Evolutionary conservation across 306 rosid genomes (phyloP), one percentile per base, ranked within the genome.

Genomic region (Glycine soja): DNA sequence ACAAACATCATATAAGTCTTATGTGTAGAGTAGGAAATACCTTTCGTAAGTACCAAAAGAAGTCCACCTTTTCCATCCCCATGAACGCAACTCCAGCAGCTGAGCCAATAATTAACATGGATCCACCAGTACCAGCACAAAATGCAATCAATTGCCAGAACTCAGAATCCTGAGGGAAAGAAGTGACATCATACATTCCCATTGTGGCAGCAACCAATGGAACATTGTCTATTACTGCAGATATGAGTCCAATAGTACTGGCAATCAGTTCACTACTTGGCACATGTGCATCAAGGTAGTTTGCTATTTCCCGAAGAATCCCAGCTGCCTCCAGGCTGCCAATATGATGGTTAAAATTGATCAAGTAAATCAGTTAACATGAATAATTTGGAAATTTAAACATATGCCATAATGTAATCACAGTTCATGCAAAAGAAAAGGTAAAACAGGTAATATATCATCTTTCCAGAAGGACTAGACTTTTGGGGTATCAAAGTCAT

Each of bases 41-140:
- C 98, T 95, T 93, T 72, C 89, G 84, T 1, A 95, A 83, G 89
- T 92, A 95, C 97, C 99, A 95, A 85, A 93, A 87, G 96, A 95
- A 95, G 72, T 95, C 91, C 84, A 95, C 97, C 80, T 90, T 95
- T 85, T 95, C 99, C 99, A 93, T 95, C 80, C 99, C 99, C 99
- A 95, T 93, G 85, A 91, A 91, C 52, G 99, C 98, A 71, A 91
- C 97, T 82, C 99, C 99, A 19, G 99, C 96, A 52, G 98, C 97
- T 34, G 98, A 95, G 75, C 99, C 99, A 81, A 91, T 91, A 70
- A 95, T 66, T 12, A 95, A 86, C 99, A 95, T 93, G 81, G 99
- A 95, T 78, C 99, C 98, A 53, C 99, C 99, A 7, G 99, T 93
- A 46, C 98, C 97, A 10, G 99, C 99, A 62, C 99, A 95, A 63